A percentile compares a stretch with the other conserved stretches of the same genome.
Conservation (phyloP, 2,329 filamentous ascomycete genomes). For the Diaporthe citrichinensis region DNA sequence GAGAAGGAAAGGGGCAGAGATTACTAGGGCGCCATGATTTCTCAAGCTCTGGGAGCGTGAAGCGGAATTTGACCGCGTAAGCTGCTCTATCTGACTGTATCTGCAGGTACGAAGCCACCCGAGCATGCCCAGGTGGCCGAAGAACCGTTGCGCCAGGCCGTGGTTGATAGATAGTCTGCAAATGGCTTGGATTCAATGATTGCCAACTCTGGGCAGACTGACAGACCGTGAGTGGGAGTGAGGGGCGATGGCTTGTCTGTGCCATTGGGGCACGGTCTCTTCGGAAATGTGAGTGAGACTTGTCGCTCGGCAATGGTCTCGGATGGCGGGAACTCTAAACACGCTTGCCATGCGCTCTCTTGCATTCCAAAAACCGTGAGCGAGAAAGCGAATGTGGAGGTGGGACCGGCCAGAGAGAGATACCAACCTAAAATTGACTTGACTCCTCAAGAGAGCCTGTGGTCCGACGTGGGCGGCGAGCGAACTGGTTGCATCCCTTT, state of each 20-base stretch:
- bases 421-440: background rate
- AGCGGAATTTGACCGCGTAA: constrained; percentile 10
- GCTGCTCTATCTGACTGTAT: constrained; percentile 9
- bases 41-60: background rate
- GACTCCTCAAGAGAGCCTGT: background rate
- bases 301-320: constrained; percentile 24
- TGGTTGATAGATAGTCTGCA: background rate
- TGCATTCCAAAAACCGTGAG: background rate
- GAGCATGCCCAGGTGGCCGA: background rate
- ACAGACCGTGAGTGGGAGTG: background rate
- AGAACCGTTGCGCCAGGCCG: background rate
- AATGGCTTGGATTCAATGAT: too few species aligned
- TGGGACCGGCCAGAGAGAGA: background rate
- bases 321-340: constrained; percentile 18
- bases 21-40: background rate
- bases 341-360: constrained; percentile 15
- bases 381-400: background rate
- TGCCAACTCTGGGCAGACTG: background rate
- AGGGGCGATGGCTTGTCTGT: constrained; percentile 24
- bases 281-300: constrained; percentile 18
- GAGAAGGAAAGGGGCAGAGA: background rate
- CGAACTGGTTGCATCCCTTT: background rate
- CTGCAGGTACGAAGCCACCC: background rate
- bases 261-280: constrained; percentile 19
- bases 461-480: background rate